A percentile compares a stretch with the other conserved stretches of the same genome.
These are phyloP conservation scores for Phytopythium oedochilum DNA, from an alignment of 352 stramenopile species.

Conservation along the genomic window DNA sequence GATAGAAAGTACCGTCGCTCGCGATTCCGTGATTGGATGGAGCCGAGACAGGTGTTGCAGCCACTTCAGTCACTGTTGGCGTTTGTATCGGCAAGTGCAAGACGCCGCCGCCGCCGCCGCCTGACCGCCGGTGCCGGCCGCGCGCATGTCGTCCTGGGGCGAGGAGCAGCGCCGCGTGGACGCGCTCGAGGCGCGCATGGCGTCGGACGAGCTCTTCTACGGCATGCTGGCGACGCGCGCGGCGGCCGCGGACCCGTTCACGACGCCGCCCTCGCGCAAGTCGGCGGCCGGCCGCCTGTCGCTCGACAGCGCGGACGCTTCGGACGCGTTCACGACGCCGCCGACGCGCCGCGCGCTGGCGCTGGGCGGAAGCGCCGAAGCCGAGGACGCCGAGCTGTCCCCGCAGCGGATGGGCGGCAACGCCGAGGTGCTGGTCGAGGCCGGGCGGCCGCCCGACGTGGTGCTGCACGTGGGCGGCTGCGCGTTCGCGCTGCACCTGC, in stretches of 20 bases:
- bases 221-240: neutral
- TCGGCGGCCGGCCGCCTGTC: too few species aligned
- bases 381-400: neutral
- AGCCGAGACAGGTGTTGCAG: too few species aligned
- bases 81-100: too few species aligned
- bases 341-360: neutral
- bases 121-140: too few species aligned
- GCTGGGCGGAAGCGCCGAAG: neutral
- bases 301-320: neutral
- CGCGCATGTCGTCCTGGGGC: conserved; percentile 5
- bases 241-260: neutral
- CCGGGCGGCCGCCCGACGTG: conserved; percentile 26
- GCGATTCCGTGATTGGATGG: too few species aligned
- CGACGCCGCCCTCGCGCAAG: neutral
- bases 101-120: too few species aligned
- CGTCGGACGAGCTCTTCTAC: conserved; percentile 11
- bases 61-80: too few species aligned
- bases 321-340: neutral
- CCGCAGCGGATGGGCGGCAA: neutral
- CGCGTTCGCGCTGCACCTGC: conserved; percentile 37
- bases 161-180: neutral
- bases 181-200: conserved; percentile 16
- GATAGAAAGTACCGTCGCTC: too few species aligned
- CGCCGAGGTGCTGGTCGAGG: conserved; percentile 4
- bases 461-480: conserved; percentile 47